Evolutionary conservation across 106 monocot genomes (phyloP).

Genomic region (Amphibolis antarctica): DNA sequence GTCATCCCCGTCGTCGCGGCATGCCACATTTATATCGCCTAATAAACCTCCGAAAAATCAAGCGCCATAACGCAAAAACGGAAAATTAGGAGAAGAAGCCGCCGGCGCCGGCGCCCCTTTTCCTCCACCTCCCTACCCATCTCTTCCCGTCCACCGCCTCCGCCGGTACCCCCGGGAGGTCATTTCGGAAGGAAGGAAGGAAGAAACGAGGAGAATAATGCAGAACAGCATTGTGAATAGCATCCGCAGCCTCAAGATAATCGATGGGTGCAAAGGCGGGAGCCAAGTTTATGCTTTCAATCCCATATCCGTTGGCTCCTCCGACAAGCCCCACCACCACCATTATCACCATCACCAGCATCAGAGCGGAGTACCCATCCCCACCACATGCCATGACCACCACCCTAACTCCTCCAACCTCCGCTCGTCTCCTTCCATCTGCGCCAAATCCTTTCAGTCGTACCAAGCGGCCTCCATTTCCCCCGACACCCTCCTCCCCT

Average conservation of each 20-base stretch:
- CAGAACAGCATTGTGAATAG: slow-evolving; percentile 84
- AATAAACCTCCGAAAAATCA: too few species aligned
- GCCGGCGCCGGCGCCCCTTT: too few species aligned
- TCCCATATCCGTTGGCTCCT: background rate
- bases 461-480: slow-evolving; percentile 17
- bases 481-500: slow-evolving; percentile 48
- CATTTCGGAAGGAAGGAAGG: background rate
- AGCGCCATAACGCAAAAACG: too few species aligned
- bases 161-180: background rate
- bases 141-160: background rate
- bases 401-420: background rate
- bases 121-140: too few species aligned
- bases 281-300: slow-evolving; percentile 46
- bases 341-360: slow-evolving; percentile 6
- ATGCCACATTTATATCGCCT: too few species aligned
- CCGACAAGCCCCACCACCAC: slow-evolving; percentile 14
- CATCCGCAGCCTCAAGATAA: slow-evolving; percentile 72
- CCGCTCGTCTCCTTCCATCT: slow-evolving; percentile 34
- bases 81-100: background rate
- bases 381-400: background rate
- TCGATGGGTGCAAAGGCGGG: slow-evolving; percentile 67
- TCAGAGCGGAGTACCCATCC: background rate
- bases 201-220: slow-evolving; percentile 30
- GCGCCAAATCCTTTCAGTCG: slow-evolving; percentile 31
- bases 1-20: too few species aligned